Percentiles rank a stretch among this genome's conserved stretches.
These are phyloP conservation scores for Mycena albidolilacea DNA, from an alignment of 768 basidiomycete species.

Conservation along the genomic window DNA sequence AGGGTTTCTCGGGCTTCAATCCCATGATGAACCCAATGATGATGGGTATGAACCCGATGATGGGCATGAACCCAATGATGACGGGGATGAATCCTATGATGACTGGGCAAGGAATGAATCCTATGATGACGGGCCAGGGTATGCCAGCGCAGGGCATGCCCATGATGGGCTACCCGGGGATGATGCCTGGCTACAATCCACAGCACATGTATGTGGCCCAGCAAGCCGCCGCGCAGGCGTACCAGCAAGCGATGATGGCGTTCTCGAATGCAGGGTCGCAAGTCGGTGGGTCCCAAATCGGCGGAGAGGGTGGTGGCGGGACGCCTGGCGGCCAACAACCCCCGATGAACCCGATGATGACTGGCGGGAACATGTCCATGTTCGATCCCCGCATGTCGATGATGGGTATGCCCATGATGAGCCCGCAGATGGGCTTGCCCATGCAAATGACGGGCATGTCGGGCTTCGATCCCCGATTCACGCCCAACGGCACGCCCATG, in stretches of 20 bases:
- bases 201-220: conserved; percentile 92
- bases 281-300: conserved; percentile 58
- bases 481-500: conserved; percentile 52
- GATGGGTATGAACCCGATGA: conserved; percentile 69
- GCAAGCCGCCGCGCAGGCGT: conserved; percentile 85
- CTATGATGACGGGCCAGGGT: conserved; percentile 57
- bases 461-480: conserved; percentile 71
- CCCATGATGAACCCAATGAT: conserved; percentile 88
- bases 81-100: conserved; percentile 63
- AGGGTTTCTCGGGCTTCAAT: conserved; percentile 63
- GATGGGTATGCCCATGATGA: conserved; percentile 70
- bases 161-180: conserved; percentile 69
- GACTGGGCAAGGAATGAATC: conserved; percentile 56
- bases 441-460: conserved; percentile 78
- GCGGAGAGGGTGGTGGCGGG: conserved; percentile 53
- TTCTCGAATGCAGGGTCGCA: conserved; percentile 84
- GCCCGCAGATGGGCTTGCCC: conserved; percentile 54
- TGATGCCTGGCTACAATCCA: conserved; percentile 73
- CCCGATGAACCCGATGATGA: conserved; percentile 71
- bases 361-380: conserved; percentile 65
- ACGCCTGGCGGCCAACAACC: conserved; percentile 53
- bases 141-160: conserved; percentile 36
- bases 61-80: conserved; percentile 51
- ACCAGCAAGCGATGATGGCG: conserved; percentile 91
- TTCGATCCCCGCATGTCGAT: conserved; percentile 88